Percentiles rank a stretch among this genome's conserved stretches.
These are phyloP conservation scores for Curvularia eragrostidis DNA, from an alignment of 2,329 filamentous ascomycete species.

Conservation along the genomic window DNA sequence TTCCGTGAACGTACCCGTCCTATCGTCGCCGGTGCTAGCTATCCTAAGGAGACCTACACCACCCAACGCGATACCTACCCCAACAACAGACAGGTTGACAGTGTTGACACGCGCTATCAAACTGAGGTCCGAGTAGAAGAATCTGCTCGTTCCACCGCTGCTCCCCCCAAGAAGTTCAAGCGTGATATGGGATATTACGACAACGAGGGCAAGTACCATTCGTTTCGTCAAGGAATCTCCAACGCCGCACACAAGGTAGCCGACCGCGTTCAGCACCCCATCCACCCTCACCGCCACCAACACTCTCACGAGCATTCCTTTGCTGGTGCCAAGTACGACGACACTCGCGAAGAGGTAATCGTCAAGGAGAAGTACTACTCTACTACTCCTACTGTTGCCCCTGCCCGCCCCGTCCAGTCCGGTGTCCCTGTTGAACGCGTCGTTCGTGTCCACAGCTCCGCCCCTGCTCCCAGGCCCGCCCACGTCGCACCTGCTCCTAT, in stretches of 20 bases:
- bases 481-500: constrained; percentile 86
- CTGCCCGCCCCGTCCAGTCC: constrained; percentile 47
- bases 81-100: constrained; percentile 44
- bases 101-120: constrained; percentile 48
- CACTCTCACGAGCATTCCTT: constrained; percentile 48
- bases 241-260: constrained; percentile 59
- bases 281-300: constrained; percentile 63
- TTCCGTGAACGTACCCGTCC: constrained; percentile 68
- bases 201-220: constrained; percentile 78
- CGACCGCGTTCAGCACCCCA: constrained; percentile 69
- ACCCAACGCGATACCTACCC: constrained; percentile 52
- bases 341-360: constrained; percentile 55
- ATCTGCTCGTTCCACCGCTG: constrained; percentile 59
- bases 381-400: constrained; percentile 38
- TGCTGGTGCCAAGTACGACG: constrained; percentile 43
- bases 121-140: constrained; percentile 59
- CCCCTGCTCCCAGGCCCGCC: constrained; percentile 19
- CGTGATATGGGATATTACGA: constrained; percentile 81
- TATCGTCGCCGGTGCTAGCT: constrained; percentile 56
- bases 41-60: constrained; percentile 50
- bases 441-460: constrained; percentile 34
- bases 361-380: constrained; percentile 55
- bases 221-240: constrained; percentile 73
- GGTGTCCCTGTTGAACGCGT: constrained; percentile 45
- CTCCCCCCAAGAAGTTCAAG: constrained; percentile 58